Evolutionary conservation across 495 filamentous ascomycete species (phyloP).

Genomic region (Penicillium flavigenum): DNA sequence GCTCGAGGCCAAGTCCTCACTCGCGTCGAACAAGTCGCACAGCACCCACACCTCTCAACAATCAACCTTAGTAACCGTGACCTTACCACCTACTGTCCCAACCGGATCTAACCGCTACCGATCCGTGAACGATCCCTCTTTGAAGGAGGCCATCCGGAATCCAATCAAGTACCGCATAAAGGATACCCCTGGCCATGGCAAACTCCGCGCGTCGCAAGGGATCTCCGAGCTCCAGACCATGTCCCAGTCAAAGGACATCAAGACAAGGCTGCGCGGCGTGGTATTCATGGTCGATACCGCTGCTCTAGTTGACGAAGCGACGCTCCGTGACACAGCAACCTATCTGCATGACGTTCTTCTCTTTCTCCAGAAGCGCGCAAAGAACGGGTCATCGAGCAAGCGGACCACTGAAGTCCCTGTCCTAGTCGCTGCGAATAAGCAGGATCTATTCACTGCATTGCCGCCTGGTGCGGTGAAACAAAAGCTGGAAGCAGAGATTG

Average conservation of each 20-base stretch:
- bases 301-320: slow-evolving; percentile 57
- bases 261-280: slow-evolving; percentile 66
- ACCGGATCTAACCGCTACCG: slow-evolving; percentile 68
- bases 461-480: slow-evolving; percentile 74
- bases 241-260: slow-evolving; percentile 47
- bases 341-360: slow-evolving; percentile 88
- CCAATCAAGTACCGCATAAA: slow-evolving; percentile 72
- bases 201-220: slow-evolving; percentile 65
- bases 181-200: slow-evolving; percentile 95
- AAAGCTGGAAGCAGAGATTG: slow-evolving; percentile 78
- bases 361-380: slow-evolving; percentile 72
- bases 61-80: slow-evolving; percentile 68
- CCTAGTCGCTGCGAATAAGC: slow-evolving; percentile 87
- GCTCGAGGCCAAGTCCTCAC: slow-evolving; percentile 48
- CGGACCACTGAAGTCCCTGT: slow-evolving; percentile 65
- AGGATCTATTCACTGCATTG: slow-evolving; percentile 91
- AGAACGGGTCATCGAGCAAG: slow-evolving; percentile 51
- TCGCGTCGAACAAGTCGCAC: slow-evolving; percentile 31
- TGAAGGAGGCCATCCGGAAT: slow-evolving; percentile 65
- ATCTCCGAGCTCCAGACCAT: slow-evolving; percentile 42
- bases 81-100: slow-evolving; percentile 62
- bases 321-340: slow-evolving; percentile 61
- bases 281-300: slow-evolving; percentile 88
- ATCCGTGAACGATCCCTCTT: slow-evolving; percentile 65
- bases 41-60: slow-evolving; percentile 80